These are phyloP conservation scores for Dactylonectria macrodidyma DNA, from an alignment of 2,329 filamentous ascomycete genomes.

Conservation along the genomic window DNA sequence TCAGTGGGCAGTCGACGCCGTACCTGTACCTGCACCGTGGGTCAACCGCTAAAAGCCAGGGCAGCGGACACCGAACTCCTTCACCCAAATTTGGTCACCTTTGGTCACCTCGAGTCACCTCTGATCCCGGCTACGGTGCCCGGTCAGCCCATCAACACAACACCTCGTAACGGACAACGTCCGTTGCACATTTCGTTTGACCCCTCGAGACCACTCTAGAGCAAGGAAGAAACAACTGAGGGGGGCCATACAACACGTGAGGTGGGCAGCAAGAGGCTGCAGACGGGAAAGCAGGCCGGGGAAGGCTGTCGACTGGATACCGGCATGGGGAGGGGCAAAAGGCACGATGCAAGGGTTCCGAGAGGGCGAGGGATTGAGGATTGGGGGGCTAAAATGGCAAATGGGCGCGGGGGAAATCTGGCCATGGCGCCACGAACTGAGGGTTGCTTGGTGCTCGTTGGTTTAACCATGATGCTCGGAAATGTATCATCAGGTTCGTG, in stretches of 20 bases:
- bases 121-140: slow-evolving; percentile 19
- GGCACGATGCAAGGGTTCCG: slow-evolving; percentile 2
- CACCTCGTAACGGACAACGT: slow-evolving; percentile 24
- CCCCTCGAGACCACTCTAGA: neutral
- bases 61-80: neutral
- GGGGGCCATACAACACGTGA: slow-evolving; percentile 18
- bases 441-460: slow-evolving; percentile 13
- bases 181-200: slow-evolving; percentile 8
- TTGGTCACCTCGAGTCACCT: neutral
- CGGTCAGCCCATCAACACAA: slow-evolving; percentile 31
- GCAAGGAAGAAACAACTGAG: neutral
- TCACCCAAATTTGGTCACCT: neutral
- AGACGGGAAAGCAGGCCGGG: neutral
- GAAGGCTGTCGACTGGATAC: slow-evolving; percentile 7
- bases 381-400: neutral
- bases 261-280: slow-evolving; percentile 1
- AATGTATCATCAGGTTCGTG: slow-evolving; percentile 25
- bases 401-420: slow-evolving; percentile 17
- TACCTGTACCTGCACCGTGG: neutral
- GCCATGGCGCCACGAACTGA: slow-evolving; percentile 25
- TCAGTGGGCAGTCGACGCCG: neutral
- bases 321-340: slow-evolving; percentile 6
- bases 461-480: slow-evolving; percentile 13
- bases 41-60: slow-evolving; percentile 1
- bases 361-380: neutral